Evolutionary conservation across 2,329 filamentous ascomycete species (phyloP).

Genomic region (Penicillium brasilianum): DNA sequence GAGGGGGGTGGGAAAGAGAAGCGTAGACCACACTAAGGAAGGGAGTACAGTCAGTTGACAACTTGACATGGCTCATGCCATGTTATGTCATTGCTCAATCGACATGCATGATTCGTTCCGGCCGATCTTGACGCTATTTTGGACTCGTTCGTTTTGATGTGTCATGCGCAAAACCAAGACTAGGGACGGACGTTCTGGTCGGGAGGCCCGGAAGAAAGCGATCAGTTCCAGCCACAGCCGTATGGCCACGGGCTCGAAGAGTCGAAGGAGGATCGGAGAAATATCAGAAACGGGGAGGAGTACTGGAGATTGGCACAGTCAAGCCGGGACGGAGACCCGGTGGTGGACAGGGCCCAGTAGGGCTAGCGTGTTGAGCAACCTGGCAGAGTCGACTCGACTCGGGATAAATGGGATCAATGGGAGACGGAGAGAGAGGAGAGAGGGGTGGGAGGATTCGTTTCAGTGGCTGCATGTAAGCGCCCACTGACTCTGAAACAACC

Average conservation of each 20-base stretch:
- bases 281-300: constrained; percentile 13
- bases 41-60: background rate
- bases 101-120: constrained; percentile 5
- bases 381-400: background rate
- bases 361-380: background rate
- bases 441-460: constrained; percentile 12
- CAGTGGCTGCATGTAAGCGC: constrained; percentile 37
- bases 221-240: constrained; percentile 27
- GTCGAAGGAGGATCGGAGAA: constrained; percentile 23
- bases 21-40: background rate
- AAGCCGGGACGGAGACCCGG: background rate
- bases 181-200: no score
- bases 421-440: background rate
- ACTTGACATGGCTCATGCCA: background rate
- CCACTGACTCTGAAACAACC: constrained; percentile 40
- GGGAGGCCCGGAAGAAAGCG: constrained; percentile 8
- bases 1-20: no score
- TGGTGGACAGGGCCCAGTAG: background rate
- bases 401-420: background rate
- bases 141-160: constrained; percentile 23
- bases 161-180: constrained; percentile 13
- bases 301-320: background rate
- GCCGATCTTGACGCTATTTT: constrained; percentile 1
- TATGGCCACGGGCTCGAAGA: constrained; percentile 5
- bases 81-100: background rate